Evolutionary conservation across 371 early-diverging fungal species (phyloP).

Genomic region (Apophysomyces elegans): DNA sequence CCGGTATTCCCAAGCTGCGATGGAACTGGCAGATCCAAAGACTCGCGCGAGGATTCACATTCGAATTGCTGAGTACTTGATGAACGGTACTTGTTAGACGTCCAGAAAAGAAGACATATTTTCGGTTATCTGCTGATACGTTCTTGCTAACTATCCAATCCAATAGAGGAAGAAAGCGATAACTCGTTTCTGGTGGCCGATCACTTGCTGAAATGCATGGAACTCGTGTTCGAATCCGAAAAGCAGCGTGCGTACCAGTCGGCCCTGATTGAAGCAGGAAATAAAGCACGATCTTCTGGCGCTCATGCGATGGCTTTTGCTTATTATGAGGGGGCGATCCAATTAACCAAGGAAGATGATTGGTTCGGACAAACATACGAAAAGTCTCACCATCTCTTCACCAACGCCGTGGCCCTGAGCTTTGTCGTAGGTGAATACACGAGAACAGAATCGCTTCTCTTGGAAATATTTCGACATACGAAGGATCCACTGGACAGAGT

Average conservation of each 20-base stretch:
- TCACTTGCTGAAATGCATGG: constrained; percentile 41
- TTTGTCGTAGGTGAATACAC: constrained; percentile 47
- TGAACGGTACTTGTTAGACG: constrained; percentile 20
- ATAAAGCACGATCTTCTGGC: constrained; percentile 40
- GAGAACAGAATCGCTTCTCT: constrained; percentile 31
- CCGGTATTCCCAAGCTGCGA: constrained; percentile 53
- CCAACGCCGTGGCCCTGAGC: constrained; percentile 39
- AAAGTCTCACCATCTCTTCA: constrained; percentile 30
- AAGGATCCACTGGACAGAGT: constrained; percentile 40
- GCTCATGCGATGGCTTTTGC: constrained; percentile 45
- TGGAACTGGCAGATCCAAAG: constrained; percentile 41
- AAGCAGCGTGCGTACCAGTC: constrained; percentile 28
- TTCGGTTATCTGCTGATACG: too few species aligned
- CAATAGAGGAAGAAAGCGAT: constrained; percentile 30
- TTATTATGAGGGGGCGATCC: constrained; percentile 41
- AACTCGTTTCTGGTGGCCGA: constrained; percentile 37
- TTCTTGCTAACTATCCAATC: background rate
- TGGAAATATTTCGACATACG: constrained; percentile 34
- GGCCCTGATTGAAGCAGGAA: constrained; percentile 40
- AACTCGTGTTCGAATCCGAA: constrained; percentile 24
- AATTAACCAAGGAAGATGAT: constrained; percentile 15
- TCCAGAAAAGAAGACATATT: background rate
- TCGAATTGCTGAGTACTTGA: constrained; percentile 38
- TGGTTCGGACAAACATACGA: constrained; percentile 32
- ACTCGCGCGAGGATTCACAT: constrained; percentile 42